Evolutionary conservation across 2,329 filamentous ascomycete genomes (phyloP).

Genomic region (Colletotrichum cuscutae): DNA sequence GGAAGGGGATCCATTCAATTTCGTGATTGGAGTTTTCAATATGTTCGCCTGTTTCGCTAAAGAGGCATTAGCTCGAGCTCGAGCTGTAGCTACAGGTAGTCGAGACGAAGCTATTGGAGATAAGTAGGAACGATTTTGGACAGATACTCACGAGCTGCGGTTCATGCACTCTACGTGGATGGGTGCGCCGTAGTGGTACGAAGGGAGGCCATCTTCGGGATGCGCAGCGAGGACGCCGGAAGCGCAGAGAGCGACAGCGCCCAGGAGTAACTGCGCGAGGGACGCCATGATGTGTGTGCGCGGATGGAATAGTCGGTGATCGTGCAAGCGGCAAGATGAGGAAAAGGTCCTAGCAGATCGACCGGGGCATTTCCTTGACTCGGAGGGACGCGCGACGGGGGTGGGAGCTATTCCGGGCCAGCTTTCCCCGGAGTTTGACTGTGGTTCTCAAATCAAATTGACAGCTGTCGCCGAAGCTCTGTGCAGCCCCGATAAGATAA

Average conservation of each 20-base stretch:
- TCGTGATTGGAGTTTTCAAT: conserved; percentile 84
- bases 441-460: conserved; percentile 7
- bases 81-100: no score
- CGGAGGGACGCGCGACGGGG: conserved; percentile 15
- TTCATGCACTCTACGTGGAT: conserved; percentile 81
- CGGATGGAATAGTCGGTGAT: background rate
- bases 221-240: conserved; percentile 41
- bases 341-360: conserved; percentile 12
- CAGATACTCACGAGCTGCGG: conserved; percentile 67
- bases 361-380: conserved; percentile 31
- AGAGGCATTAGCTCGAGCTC: background rate
- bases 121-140: rapidly evolving
- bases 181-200: conserved; percentile 73
- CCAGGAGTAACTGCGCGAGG: conserved; percentile 15
- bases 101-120: no score
- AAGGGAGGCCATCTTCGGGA: conserved; percentile 60
- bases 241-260: conserved; percentile 18
- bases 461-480: conserved; percentile 27
- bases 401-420: conserved; percentile 15
- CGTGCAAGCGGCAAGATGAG: background rate
- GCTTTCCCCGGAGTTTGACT: conserved; percentile 25
- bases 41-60: conserved; percentile 88
- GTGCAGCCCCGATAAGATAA: no score
- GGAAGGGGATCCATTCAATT: conserved; percentile 92
- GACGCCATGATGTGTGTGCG: conserved; percentile 16